A percentile compares a stretch with the other conserved stretches of the same genome.
Conservation (phyloP, 2,329 filamentous ascomycete species). For the Fusarium chaquense region DNA sequence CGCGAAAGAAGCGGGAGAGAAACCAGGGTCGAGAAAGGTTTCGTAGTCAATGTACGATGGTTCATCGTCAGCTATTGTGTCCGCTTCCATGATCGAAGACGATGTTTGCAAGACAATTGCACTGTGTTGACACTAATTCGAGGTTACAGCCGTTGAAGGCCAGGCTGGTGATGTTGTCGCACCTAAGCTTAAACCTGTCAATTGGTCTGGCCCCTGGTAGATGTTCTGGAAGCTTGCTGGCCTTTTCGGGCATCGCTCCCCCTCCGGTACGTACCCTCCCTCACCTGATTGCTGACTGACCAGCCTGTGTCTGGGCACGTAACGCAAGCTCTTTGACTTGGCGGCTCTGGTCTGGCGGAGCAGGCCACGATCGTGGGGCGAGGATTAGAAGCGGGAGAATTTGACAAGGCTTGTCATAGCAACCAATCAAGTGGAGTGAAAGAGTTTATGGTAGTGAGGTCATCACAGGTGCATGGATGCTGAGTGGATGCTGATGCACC, state of each 20-base stretch:
- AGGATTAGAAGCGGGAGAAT: slow-evolving; percentile 21
- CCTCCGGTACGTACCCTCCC: slow-evolving; percentile 40
- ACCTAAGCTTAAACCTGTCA: slow-evolving; percentile 13
- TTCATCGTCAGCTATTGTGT: slow-evolving; percentile 58
- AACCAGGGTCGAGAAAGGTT: slow-evolving; percentile 84
- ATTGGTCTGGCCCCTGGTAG: slow-evolving; percentile 18
- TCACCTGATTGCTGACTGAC: slow-evolving; percentile 22
- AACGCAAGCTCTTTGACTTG: slow-evolving; percentile 25
- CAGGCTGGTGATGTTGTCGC: background rate
- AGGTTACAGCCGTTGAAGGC: slow-evolving; percentile 11
- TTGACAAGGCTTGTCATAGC: slow-evolving; percentile 10
- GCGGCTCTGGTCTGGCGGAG: slow-evolving; percentile 23
- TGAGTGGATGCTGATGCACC: slow-evolving; percentile 12
- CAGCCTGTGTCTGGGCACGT: background rate
- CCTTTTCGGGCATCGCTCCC: slow-evolving; percentile 45
- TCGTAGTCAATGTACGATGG: slow-evolving; percentile 97
- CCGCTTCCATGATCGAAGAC: slow-evolving; percentile 22
- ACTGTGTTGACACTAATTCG: background rate
- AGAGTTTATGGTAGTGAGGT: slow-evolving; percentile 42
- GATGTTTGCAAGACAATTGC: background rate
- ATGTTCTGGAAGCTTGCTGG: slow-evolving; percentile 48
- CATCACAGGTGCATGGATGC: slow-evolving; percentile 37
- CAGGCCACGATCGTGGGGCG: slow-evolving; percentile 9
- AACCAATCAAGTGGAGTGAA: slow-evolving; percentile 35
- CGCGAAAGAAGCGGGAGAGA: slow-evolving; percentile 85